Evolutionary conservation across 2,329 filamentous ascomycete species (phyloP), one percentile per base, ranked within the genome.

Genomic region (Diplodia sapinea): DNA sequence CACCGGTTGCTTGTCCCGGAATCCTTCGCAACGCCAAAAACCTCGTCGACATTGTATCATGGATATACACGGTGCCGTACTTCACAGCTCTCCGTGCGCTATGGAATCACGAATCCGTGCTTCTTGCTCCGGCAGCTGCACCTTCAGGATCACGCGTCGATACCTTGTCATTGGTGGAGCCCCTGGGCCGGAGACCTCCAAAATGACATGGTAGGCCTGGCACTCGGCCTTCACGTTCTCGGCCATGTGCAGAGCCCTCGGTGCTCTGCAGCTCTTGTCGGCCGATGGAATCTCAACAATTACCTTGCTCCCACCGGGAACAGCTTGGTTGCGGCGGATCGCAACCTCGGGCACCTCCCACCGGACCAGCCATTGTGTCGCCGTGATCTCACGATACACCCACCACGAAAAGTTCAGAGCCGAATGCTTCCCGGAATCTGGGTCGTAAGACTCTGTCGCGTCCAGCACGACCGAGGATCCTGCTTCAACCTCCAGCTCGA

Each of bases 371-470:
- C 81, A 83, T 69, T 85, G 82, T 2, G 79, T 79, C 0, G 81
- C 79, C 1, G 75, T 79, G 3, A 78, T 74, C 52, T 81, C 78
- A 47, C 75, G 74, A 72, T 86, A 86, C 47, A 85, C 83, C 73
- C 79, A 84, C 84, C 84, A 85, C 59, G 79, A 80, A 75, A 82
- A 85, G 4, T 75, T 78, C 20, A 85, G 72, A 4, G 70, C 75
- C 1, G 76, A 69, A 59, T 79, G 78, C 47, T 63, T 63, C n/a
- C 59, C 59, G 5, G 74, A 74, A 67, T 86, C 82, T 0, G 82
- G 82, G 70, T 85, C 82, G 68, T 83, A 84, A 0, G 81, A 81
- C 38, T 72, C 73, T 0, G 79, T 78, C 0, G 83, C 83, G 68
- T 86, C 82, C 0, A 86, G 74, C 0, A 70, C 75, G 4, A 85